phyloP scores from a whole-genome alignment of 768 basidiomycete genomes.

The Solioccasus polychromus region DNA sequence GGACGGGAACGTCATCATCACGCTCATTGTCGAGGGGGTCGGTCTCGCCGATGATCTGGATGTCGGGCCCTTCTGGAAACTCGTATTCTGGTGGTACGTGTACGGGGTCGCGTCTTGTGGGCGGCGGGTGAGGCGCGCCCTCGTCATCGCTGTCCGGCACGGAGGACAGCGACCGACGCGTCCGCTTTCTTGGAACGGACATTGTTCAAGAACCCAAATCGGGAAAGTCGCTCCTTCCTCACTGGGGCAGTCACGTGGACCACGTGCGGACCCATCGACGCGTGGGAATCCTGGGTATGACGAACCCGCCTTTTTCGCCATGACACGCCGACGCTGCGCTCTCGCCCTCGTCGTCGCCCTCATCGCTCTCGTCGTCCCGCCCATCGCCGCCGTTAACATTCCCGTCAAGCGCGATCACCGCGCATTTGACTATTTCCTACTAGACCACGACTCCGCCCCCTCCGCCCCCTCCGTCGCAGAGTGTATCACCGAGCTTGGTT shows the following conservation, averaged over 20 bases:
- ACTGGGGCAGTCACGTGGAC: no score
- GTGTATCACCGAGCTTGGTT: constrained; percentile 55
- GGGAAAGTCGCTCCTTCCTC: no score
- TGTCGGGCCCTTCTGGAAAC: constrained; percentile 39
- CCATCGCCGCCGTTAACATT: constrained; percentile 2
- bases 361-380: not conserved
- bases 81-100: constrained; percentile 27
- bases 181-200: constrained; percentile 23
- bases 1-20: constrained; percentile 49
- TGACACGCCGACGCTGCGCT: constrained; percentile 11
- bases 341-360: constrained; percentile 7
- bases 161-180: constrained; percentile 21
- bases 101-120: not conserved
- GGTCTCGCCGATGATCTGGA: constrained; percentile 45
- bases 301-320: not conserved
- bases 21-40: constrained; percentile 21
- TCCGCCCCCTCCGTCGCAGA: constrained; percentile 57
- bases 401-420: constrained; percentile 47
- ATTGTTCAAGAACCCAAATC: constrained; percentile 9
- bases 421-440: constrained; percentile 79
- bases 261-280: constrained; percentile 19
- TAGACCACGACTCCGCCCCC: constrained; percentile 57
- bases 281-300: no score
- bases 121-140: constrained; percentile 10
- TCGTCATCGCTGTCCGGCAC: constrained; percentile 17